Evolutionary conservation across 495 filamentous ascomycete genomes (phyloP), one percentile per base, ranked within the genome.

Genomic region (Penicillium egyptiacum): DNA sequence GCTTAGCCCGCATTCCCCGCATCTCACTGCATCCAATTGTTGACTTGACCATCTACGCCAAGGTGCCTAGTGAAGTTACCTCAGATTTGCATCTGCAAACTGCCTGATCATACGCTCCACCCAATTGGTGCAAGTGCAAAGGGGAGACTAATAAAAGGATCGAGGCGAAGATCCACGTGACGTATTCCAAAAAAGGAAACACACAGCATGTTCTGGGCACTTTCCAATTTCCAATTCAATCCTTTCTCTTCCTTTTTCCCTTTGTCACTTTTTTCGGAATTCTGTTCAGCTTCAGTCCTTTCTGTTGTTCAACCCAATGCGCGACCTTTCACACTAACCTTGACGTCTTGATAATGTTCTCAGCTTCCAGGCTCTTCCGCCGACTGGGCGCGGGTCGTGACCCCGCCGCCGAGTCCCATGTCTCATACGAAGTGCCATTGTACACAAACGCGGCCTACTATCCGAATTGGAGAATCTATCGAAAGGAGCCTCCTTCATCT

Each of bases 401-500:
- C 63, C 58, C 65, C 62, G 62, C 61, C 55, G 60, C 68, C 53
- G 63, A 61, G 49, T 55, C 59, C 45, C 51, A 49, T 40, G 66
- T 49, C 55, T 71, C 67, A 11, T 72, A 72, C 35, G 69, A 79
- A 39, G 68, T 79, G 22, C 75, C 75, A 22, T 66, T 77, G 49
- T 79, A 68, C 66, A 59, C 70, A 30, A 96, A 96, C 70, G 91
- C 87, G 20, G 88, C 89, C n/a, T 95, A 94, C 71, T 96, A 92
- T 76, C 90, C 91, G 4, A 96, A 94, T 69, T 90, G 87, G 81
- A 79, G 86, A 45, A 83, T 93, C 31, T 93, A 94, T 69, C 79
- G 80, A 53, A 83, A 88, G 63, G 85, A 90, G 58, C 85, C 90
- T 20, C 92, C 92, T 2, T 90, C 87, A 0, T 85, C 85, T 16